Conservation (phyloP, 441 rosid genomes). For the Kokia cookei region DNA sequence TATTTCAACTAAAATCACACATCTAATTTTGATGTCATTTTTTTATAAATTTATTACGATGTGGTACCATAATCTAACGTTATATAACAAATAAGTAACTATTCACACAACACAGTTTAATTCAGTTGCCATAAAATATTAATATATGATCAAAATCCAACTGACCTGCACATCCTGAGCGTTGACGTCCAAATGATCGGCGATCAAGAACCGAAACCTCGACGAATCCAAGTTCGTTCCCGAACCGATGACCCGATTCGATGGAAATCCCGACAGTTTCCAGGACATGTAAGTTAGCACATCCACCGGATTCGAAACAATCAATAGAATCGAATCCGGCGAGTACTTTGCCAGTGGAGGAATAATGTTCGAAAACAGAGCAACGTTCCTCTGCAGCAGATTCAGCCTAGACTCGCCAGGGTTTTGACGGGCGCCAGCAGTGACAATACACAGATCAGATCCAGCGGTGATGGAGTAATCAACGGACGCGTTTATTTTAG, state of each 20-base stretch:
- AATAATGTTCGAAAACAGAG: constrained; percentile 47
- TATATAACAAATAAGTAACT: no score
- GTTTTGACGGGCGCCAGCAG: constrained; percentile 81
- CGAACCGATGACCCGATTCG: constrained; percentile 71
- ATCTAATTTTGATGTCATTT: no score
- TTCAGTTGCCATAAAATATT: neutral
- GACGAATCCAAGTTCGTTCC: constrained; percentile 91
- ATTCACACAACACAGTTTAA: no score
- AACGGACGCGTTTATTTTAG: constrained; percentile 64
- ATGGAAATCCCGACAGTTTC: constrained; percentile 77
- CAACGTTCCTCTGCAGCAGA: constrained; percentile 68
- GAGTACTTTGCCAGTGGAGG: constrained; percentile 65
- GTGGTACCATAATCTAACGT: no score
- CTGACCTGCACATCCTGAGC: constrained; percentile 89
- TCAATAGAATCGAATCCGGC: constrained; percentile 59
- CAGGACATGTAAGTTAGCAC: constrained; percentile 75
- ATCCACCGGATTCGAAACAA: constrained; percentile 87
- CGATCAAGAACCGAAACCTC: constrained; percentile 75
- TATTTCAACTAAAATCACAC: no score
- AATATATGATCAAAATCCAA: neutral
- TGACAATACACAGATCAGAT: constrained; percentile 78
- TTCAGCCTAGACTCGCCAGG: constrained; percentile 82
- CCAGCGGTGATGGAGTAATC: constrained; percentile 62
- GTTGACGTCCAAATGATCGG: constrained; percentile 83
- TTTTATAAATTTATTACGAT: no score